Evolutionary conservation across 1,284 basidiomycete species (phyloP), one percentile per base, ranked within the genome.

Genomic region (Amylostereum areolatum): DNA sequence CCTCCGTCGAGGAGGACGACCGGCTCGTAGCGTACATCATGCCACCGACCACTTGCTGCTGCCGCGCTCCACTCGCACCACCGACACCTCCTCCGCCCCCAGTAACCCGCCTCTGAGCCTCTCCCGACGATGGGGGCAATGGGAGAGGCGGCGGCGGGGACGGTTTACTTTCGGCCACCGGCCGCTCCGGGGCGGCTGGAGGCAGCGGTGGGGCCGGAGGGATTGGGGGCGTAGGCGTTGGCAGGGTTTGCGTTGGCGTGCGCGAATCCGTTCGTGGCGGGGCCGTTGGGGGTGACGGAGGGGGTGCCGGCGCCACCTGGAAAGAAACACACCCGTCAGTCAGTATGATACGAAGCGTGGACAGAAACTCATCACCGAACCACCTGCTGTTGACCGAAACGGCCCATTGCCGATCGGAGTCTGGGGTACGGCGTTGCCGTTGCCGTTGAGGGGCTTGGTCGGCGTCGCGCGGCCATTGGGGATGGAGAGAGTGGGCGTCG

Each of bases 281-380:
- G 4, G 31, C 31, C 42, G 27, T 43, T 37, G 33, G 29, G n/a
- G 46, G 29, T 36, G 48, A 43, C 5, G 18, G 28, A 46, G 40
- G 39, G 48, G 9, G 41, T 25, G 32, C 42, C 37, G 18, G 32
- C 36, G 31, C 48, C n/a, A n/a, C n/a, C n/a, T n/a, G n/a, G n/a
- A n/a, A n/a, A n/a, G n/a, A n/a, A n/a, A 42, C 48, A 41, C 46
- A 25, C 47, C 40, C 39, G 37, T 33, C 40, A 52, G 48, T 56
- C 48, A 57, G 55, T 44, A 47, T 33, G 44, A 47, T 43, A 53
- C 43, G 55, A 54, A 56, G 34, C 8, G 41, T 39, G 29, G 35
- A 44, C 37, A 53, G 50, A 51, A 39, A 51, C 30, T 43, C 55
- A 56, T 54, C 55, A 57, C 56, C 55, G 48, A 56, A 52, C 55